Conservation (phyloP, 2,329 filamentous ascomycete genomes). For the Cordyceps javanica region DNA sequence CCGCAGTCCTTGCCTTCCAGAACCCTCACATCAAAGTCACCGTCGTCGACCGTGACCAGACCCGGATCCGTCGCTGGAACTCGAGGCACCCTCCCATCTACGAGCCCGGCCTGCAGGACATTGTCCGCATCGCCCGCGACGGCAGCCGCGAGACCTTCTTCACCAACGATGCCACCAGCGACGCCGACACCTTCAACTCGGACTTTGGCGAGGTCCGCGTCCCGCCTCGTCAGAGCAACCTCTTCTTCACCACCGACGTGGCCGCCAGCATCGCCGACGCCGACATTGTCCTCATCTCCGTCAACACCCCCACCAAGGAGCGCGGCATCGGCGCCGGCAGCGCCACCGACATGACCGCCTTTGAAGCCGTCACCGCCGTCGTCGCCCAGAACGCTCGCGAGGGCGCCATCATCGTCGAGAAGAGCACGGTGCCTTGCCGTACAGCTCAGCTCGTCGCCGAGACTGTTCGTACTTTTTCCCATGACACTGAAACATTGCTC, state of each 20-base stretch:
- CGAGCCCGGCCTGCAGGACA: constrained; percentile 63
- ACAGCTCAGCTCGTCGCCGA: constrained; percentile 65
- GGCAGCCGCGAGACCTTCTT: constrained; percentile 42
- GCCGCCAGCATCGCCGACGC: constrained; percentile 56
- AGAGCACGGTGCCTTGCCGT: constrained; percentile 71
- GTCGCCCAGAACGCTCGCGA: constrained; percentile 61
- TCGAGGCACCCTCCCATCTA: constrained; percentile 68
- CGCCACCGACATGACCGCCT: constrained; percentile 65
- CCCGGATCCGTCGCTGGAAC: constrained; percentile 66
- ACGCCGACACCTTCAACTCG: constrained; percentile 24
- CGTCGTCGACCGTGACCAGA: constrained; percentile 64
- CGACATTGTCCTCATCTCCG: constrained; percentile 68
- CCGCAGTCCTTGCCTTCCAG: constrained; percentile 66
- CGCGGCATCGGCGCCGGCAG: constrained; percentile 62
- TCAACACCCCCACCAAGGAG: constrained; percentile 74
- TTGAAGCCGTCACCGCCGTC: constrained; percentile 62
- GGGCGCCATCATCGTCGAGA: constrained; percentile 72
- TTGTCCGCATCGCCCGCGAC: constrained; percentile 60
- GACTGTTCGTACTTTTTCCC: constrained; percentile 51
- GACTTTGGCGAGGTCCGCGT: constrained; percentile 29
- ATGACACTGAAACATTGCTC: not conserved
- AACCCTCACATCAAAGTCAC: constrained; percentile 66
- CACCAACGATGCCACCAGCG: constrained; percentile 29
- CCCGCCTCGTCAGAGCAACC: constrained; percentile 51
- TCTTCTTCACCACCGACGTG: constrained; percentile 68